Conservation (phyloP, 306 rosid genomes). For the Citrullus mucosospermus region DNA sequence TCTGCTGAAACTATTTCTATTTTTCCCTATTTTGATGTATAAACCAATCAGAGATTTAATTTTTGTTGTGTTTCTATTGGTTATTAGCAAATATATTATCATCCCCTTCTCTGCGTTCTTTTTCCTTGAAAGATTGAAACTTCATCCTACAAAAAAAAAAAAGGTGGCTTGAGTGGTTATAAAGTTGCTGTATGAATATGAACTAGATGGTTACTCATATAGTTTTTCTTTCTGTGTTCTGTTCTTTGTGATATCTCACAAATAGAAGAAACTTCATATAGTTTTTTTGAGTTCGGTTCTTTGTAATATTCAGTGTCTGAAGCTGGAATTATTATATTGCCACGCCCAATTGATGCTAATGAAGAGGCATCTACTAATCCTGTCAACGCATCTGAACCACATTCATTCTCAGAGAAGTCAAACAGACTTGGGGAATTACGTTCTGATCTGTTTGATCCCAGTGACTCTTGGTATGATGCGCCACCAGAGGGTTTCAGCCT, state of each 20-base stretch:
- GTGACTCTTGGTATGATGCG: constrained; percentile 69
- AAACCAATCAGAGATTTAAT: neutral
- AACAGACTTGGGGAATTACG: constrained; percentile 41
- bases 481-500: constrained; percentile 81
- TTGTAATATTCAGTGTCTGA: constrained; percentile 43
- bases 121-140: neutral
- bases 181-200: neutral
- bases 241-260: constrained; percentile 12
- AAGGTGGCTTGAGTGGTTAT: neutral
- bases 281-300: constrained; percentile 6
- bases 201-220: neutral
- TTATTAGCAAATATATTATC: neutral
- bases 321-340: constrained; percentile 71
- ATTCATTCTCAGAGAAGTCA: constrained; percentile 46
- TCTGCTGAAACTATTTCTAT: neutral
- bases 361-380: constrained; percentile 19
- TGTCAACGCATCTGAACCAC: constrained; percentile 19
- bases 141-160: neutral
- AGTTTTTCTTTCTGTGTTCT: neutral
- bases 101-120: neutral
- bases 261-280: neutral
- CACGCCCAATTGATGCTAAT: constrained; percentile 23
- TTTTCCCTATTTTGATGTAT: neutral
- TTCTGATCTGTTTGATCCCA: constrained; percentile 48
- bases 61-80: neutral